phyloP scores from a whole-genome alignment of 2,329 filamentous ascomycete species.

The Botrytis cinerea region DNA sequence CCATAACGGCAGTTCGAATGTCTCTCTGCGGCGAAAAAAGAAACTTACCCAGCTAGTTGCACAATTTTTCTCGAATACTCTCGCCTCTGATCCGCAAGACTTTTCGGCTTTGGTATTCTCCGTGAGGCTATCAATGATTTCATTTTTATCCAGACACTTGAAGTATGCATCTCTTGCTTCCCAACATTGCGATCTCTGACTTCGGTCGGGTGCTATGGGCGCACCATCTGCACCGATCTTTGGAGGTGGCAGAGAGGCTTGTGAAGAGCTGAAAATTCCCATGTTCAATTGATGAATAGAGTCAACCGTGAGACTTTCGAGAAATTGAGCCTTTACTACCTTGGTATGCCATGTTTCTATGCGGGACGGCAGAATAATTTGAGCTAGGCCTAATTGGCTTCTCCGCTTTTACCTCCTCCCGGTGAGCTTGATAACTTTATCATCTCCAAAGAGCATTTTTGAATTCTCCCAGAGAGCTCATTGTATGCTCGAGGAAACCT shows the following conservation, averaged over 20 bases:
- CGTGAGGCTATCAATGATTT: conserved; percentile 74
- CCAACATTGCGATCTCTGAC: conserved; percentile 83
- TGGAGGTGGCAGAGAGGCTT: conserved; percentile 45
- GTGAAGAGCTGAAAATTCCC: conserved; percentile 50
- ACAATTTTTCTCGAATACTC: conserved; percentile 80
- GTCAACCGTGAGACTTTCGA: not conserved
- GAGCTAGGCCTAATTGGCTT: conserved; percentile 1
- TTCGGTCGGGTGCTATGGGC: conserved; percentile 78
- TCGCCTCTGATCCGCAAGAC: conserved; percentile 60
- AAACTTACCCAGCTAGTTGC: conserved; percentile 82
- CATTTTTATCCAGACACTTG: conserved; percentile 77
- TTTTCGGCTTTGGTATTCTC: conserved; percentile 55
- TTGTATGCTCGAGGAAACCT: not conserved
- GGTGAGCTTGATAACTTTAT: conserved; percentile 7
- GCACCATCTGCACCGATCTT: conserved; percentile 57
- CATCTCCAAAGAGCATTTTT: not conserved
- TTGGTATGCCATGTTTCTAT: not conserved
- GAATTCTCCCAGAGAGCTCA: not conserved
- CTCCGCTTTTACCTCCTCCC: not conserved
- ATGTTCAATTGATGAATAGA: conserved; percentile 42
- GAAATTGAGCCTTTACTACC: not conserved
- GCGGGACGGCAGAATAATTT: conserved; percentile 14
- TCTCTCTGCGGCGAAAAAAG: not conserved
- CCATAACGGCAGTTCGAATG: not conserved
- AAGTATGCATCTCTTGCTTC: conserved; percentile 87